A percentile compares a stretch with the other conserved stretches of the same genome.
phyloP scores from a whole-genome alignment of 2,329 filamentous ascomycete species.

The Aspergillus eucalypticola region DNA sequence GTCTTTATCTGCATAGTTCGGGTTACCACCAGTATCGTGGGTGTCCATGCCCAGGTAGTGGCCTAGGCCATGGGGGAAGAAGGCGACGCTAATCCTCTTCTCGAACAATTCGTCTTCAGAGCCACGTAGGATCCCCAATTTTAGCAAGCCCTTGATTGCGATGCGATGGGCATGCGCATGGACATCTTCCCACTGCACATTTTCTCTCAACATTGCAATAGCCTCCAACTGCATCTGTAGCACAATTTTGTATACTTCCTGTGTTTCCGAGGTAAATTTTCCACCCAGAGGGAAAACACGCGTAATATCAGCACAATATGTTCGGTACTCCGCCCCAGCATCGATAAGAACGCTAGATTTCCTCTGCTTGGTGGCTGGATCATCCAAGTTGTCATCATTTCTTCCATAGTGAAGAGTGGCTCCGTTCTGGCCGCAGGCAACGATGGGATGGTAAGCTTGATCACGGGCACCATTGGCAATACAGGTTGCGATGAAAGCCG shows the following conservation, averaged over 20 bases:
- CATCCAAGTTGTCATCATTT: constrained; percentile 71
- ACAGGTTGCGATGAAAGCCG: constrained; percentile 71
- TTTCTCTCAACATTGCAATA: constrained; percentile 68
- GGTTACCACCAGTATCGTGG: constrained; percentile 79
- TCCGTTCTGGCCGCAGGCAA: constrained; percentile 78
- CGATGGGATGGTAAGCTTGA: constrained; percentile 88
- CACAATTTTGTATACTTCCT: constrained; percentile 75
- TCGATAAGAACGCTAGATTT: constrained; percentile 79
- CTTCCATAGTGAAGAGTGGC: constrained; percentile 82
- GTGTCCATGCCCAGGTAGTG: constrained; percentile 93
- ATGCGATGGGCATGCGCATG: constrained; percentile 72
- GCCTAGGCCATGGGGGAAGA: constrained; percentile 88
- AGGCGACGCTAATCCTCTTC: constrained; percentile 79
- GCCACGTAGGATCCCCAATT: constrained; percentile 70
- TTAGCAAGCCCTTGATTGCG: constrained; percentile 68
- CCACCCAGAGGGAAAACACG: constrained; percentile 79
- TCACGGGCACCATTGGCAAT: constrained; percentile 70
- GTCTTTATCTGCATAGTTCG: constrained; percentile 77
- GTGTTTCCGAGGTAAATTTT: constrained; percentile 67
- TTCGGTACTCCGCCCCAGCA: constrained; percentile 79
- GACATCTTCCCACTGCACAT: constrained; percentile 69
- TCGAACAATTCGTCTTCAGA: constrained; percentile 70
- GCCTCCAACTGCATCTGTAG: constrained; percentile 77
- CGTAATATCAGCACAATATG: constrained; percentile 89
- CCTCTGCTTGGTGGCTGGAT: constrained; percentile 39